phyloP scores from a whole-genome alignment of 768 basidiomycete genomes.

The Trametes sanguinea region DNA sequence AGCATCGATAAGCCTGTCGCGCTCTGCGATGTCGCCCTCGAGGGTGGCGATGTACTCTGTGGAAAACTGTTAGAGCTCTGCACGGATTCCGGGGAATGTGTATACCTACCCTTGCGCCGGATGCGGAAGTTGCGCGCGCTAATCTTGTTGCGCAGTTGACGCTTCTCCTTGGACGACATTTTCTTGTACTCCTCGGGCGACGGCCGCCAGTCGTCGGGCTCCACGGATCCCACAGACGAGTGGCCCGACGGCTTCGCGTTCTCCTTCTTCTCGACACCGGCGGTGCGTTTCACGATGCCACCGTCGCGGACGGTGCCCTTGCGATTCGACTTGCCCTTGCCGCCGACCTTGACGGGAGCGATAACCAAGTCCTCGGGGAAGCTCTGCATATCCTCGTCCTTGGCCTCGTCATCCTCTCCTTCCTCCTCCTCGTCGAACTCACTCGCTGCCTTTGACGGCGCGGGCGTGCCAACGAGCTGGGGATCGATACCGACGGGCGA shows the following conservation, averaged over 20 bases:
- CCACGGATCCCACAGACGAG: conserved; percentile 29
- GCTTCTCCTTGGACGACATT: conserved; percentile 93
- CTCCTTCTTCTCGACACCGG: conserved; percentile 40
- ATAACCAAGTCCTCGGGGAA: conserved; percentile 44
- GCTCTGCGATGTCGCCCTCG: conserved; percentile 90
- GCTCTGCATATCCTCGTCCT: conserved; percentile 29
- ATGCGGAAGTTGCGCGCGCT: conserved; percentile 95
- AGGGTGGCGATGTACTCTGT: conserved; percentile 93
- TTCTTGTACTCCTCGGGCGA: conserved; percentile 93
- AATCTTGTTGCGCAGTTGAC: conserved; percentile 96
- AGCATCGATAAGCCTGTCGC: conserved; percentile 86
- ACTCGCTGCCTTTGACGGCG: conserved; percentile 45
- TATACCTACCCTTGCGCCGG: conserved; percentile 74
- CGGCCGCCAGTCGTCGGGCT: conserved; percentile 82
- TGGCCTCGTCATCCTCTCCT: conserved; percentile 34
- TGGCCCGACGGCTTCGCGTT: conserved; percentile 32
- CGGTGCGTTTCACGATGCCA: conserved; percentile 65
- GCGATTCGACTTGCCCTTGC: conserved; percentile 35
- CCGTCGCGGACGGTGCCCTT: conserved; percentile 74
- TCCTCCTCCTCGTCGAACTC: conserved; percentile 43
- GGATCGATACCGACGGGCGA: conserved; percentile 63
- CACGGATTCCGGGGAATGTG: conserved; percentile 10
- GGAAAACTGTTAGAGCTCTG: not conserved
- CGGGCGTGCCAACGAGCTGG: conserved; percentile 70
- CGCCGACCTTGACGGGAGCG: conserved; percentile 56